phyloP scores from a whole-genome alignment of 1,284 basidiomycete genomes.

The Stygiomarasmius scandens region DNA sequence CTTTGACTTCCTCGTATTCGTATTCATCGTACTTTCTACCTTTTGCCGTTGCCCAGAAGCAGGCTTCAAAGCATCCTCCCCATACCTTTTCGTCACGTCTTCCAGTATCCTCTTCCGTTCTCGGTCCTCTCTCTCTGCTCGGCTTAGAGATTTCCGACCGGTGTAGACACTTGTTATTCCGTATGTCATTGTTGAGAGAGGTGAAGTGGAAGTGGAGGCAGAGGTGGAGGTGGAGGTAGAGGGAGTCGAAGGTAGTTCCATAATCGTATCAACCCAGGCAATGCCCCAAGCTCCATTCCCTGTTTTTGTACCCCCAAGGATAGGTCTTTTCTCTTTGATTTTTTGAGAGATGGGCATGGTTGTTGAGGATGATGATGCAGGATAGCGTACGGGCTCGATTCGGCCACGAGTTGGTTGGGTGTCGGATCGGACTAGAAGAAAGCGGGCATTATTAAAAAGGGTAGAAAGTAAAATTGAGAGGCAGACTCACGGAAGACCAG shows the following conservation, averaged over 20 bases:
- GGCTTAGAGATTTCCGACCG: not conserved
- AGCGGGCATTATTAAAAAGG: conserved; percentile 5
- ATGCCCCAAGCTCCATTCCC: conserved; percentile 79
- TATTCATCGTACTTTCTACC: not conserved
- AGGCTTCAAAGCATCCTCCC: not conserved
- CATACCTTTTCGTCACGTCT: not conserved
- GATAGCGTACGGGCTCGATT: conserved; percentile 62
- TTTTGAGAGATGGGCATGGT: not conserved
- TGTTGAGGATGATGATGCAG: conserved; percentile 11
- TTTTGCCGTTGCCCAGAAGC: not conserved
- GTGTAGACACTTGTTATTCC: not conserved
- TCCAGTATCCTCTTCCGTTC: not conserved
- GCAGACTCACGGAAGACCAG: conserved; percentile 70
- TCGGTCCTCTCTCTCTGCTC: not conserved
- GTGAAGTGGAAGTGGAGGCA: too few relatives aligned
- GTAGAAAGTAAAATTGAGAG: conserved; percentile 12
- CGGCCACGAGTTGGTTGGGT: conserved; percentile 68
- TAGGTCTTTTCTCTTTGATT: conserved; percentile 36
- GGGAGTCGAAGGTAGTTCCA: conserved; percentile 51
- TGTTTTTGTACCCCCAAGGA: conserved; percentile 71
- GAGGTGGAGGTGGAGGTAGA: conserved; percentile 22
- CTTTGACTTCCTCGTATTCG: not conserved
- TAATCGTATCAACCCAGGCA: conserved; percentile 75
- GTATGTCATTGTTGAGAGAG: not conserved
- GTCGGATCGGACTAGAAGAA: conserved; percentile 62